Conservation (phyloP, 345 rosid genomes). For the Eucalyptus virginea region DNA sequence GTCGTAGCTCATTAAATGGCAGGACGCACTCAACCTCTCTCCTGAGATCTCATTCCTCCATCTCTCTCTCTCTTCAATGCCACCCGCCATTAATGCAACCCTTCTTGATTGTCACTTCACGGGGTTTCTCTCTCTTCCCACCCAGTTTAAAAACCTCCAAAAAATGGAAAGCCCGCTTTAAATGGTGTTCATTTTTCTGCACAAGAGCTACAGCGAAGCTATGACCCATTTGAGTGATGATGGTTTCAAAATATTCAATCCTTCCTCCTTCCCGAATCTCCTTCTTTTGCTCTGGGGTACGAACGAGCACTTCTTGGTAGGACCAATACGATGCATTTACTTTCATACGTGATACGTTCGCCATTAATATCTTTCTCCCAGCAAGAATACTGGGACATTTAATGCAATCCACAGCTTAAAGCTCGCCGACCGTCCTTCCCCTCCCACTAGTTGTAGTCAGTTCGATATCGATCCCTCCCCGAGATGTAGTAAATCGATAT, state of each 20-base stretch:
- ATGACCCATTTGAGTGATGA: neutral
- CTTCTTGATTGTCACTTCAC: conserved; percentile 3
- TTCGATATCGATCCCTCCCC: conserved; percentile 30
- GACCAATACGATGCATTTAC: neutral
- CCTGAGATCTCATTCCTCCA: neutral
- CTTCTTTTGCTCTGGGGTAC: neutral
- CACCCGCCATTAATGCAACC: conserved; percentile 39
- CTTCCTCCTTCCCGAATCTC: neutral
- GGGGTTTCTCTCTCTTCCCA: neutral
- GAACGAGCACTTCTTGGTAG: neutral
- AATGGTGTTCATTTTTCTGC: neutral
- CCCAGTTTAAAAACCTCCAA: neutral
- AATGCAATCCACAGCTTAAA: neutral
- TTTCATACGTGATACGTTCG: neutral
- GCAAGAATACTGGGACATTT: neutral
- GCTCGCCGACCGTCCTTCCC: neutral
- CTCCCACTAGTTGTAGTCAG: neutral
- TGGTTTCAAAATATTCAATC: neutral
- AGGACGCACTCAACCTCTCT: neutral
- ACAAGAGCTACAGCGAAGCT: neutral
- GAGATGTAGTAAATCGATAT: neutral
- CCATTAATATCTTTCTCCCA: neutral
- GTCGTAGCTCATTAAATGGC: neutral
- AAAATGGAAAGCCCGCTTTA: neutral
- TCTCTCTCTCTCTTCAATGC: conserved; percentile 18